Evolutionary conservation across 1,284 basidiomycete species (phyloP), one percentile per base, ranked within the genome.

Genomic region (Rhizoctonia solani): DNA sequence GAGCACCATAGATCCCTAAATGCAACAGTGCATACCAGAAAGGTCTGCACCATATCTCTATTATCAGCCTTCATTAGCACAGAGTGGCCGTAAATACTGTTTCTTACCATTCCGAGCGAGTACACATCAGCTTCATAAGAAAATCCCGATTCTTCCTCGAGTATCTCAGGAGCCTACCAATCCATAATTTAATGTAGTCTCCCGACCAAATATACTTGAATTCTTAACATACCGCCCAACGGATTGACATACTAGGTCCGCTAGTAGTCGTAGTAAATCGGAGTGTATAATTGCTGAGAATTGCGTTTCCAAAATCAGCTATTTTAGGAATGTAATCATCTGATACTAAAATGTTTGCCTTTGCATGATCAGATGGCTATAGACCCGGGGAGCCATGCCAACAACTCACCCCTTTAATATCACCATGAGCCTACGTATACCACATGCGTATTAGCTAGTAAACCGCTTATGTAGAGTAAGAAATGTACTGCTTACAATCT

Each of bases 91-190:
- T 44, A 11, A 3, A 44, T 44, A 21, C n/a, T n/a, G n/a, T n/a
- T n/a, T n/a, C n/a, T n/a, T 32, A 58, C 55, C 55, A 58, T 58
- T 32, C 55, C 55, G 32, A 58, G 55, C 41, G 55, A 39, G 32
- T 41, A 58, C 3, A 58, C 39, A 19, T 58, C 55, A 29, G 55
- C 37, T 32, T 30, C 11, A 32, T 44, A 6, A 27, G 34, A 44
- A 27, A 42, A 41, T 5, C 23, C 27, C 13, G 9, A 14, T n/a
- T 14, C 4, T 46, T 30, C 55, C 9, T n/a, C 39, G 11, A 58
- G 8, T n/a, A 58, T 11, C 16, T 58, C 55, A n/a, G 55, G 55
- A 25, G 55, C 55, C 55, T 58, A 46, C 13, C 13, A 30, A 25
- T 25, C 3, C n/a, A n/a, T 41, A 13, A 42, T 1, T 13, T 19